These are phyloP conservation scores for Hypoxylon sp. DNA, from an alignment of 2,329 filamentous ascomycete species.

Conservation along the genomic window DNA sequence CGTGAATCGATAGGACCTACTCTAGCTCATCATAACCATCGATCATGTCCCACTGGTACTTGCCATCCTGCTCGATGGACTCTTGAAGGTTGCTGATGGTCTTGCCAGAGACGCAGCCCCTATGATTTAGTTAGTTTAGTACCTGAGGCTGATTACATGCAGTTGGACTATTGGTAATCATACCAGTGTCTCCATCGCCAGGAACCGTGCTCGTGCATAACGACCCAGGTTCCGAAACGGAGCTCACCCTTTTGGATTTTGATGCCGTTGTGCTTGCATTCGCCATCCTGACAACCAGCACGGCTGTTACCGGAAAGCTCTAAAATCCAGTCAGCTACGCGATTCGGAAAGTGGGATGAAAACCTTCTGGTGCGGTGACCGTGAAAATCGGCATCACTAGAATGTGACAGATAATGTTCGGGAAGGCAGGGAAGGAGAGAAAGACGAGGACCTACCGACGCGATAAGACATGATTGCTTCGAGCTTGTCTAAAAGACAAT, in stretches of 20 bases:
- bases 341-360: slow-evolving; percentile 24
- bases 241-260: slow-evolving; percentile 86
- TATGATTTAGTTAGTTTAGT: slow-evolving; percentile 53
- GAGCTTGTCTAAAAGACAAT: slow-evolving; percentile 19
- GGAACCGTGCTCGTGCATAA: slow-evolving; percentile 69
- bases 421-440: slow-evolving; percentile 8
- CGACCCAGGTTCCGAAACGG: slow-evolving; percentile 80
- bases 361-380: slow-evolving; percentile 23
- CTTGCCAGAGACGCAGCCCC: slow-evolving; percentile 89
- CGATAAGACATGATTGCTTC: slow-evolving; percentile 60
- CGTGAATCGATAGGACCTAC: slow-evolving; percentile 53
- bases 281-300: slow-evolving; percentile 77
- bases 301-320: slow-evolving; percentile 79
- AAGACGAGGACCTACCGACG: slow-evolving; percentile 56
- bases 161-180: slow-evolving; percentile 42
- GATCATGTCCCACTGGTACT: slow-evolving; percentile 73
- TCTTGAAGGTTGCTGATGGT: slow-evolving; percentile 76
- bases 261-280: slow-evolving; percentile 75
- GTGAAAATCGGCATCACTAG: slow-evolving; percentile 6
- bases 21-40: slow-evolving; percentile 84
- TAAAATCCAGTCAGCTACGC: slow-evolving; percentile 54
- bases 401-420: slow-evolving; percentile 6
- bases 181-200: slow-evolving; percentile 93
- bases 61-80: slow-evolving; percentile 61
- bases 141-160: slow-evolving; percentile 6